A percentile compares a stretch with the other conserved stretches of the same genome.
phyloP scores from a whole-genome alignment of 73 alveolate genomes.

The Urostyla sp. region DNA sequence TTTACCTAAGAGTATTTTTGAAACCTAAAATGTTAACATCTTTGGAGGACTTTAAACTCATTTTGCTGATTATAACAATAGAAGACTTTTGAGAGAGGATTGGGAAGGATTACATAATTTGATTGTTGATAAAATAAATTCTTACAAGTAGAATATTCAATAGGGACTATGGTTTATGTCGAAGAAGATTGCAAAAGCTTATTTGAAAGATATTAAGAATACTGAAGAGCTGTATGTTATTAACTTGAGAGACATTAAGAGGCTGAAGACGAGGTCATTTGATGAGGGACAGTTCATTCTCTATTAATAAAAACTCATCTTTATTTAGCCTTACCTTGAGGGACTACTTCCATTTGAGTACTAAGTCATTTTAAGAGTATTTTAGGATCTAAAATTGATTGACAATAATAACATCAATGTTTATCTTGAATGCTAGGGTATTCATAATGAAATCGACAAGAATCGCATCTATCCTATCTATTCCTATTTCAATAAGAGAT shows the following conservation, averaged over 20 bases:
- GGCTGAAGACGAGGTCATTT: conserved; percentile 49
- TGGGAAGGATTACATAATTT: neutral
- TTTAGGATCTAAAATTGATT: neutral
- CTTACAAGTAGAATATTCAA: neutral
- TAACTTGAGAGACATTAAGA: conserved; percentile 2
- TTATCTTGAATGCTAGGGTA: conserved; percentile 28
- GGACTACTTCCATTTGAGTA: conserved; percentile 54
- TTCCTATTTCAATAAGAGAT: conserved; percentile 13
- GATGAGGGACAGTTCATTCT: neutral
- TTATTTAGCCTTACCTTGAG: conserved; percentile 28
- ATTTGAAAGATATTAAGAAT: neutral
- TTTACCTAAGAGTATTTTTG: conserved; percentile 3
- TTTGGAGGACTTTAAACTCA: neutral
- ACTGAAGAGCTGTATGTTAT: conserved; percentile 19
- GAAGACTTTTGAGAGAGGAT: neutral
- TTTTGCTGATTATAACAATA: neutral
- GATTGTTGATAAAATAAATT: neutral
- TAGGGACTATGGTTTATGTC: conserved; percentile 26
- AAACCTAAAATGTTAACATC: conserved; percentile 14
- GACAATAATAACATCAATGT: neutral
- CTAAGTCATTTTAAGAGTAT: conserved; percentile 8
- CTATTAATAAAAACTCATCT: neutral
- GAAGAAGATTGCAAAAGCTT: neutral
- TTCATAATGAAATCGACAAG: neutral
- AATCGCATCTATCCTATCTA: neutral